These are phyloP conservation scores for Colletotrichum abscissum DNA, from an alignment of 2,329 filamentous ascomycete genomes.

Conservation along the genomic window DNA sequence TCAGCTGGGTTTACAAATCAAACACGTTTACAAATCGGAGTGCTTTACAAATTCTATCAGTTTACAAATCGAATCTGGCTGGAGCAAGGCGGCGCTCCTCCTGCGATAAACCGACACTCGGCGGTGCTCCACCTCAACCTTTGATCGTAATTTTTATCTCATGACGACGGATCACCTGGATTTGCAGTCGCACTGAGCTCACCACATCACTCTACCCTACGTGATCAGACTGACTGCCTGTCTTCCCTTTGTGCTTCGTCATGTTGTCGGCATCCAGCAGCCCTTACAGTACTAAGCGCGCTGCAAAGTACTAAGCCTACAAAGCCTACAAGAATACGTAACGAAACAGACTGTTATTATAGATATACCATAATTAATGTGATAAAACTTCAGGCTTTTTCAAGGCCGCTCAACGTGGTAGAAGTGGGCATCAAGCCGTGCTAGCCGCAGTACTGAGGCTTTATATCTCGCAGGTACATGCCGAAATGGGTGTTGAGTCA, in stretches of 20 bases:
- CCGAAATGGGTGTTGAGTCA: background rate
- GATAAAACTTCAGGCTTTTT: too few relatives aligned
- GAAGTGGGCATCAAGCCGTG: background rate
- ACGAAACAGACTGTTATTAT: too few relatives aligned
- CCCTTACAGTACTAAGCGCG: background rate
- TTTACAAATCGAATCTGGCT: background rate
- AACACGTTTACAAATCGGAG: slow-evolving; percentile 5
- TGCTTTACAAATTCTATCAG: too few relatives aligned
- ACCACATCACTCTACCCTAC: background rate
- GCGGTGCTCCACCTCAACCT: background rate
- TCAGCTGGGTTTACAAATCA: too few relatives aligned
- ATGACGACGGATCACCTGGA: background rate
- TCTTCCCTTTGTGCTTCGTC: background rate
- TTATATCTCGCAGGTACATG: too few relatives aligned
- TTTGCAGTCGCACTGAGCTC: background rate
- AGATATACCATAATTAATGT: too few relatives aligned
- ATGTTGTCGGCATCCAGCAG: background rate
- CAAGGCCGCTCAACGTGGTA: background rate
- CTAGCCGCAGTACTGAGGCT: background rate
- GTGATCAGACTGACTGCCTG: too few relatives aligned
- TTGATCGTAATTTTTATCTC: too few relatives aligned
- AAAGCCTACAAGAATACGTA: slow-evolving; percentile 30
- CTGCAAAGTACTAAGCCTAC: slow-evolving; percentile 12
- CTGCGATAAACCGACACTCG: too few relatives aligned
- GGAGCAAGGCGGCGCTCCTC: background rate